Percentiles rank a stretch among this genome's conserved stretches.
phyloP scores from a whole-genome alignment of 225 moss, liverwort and hornwort species.

The Ulota crispa region DNA sequence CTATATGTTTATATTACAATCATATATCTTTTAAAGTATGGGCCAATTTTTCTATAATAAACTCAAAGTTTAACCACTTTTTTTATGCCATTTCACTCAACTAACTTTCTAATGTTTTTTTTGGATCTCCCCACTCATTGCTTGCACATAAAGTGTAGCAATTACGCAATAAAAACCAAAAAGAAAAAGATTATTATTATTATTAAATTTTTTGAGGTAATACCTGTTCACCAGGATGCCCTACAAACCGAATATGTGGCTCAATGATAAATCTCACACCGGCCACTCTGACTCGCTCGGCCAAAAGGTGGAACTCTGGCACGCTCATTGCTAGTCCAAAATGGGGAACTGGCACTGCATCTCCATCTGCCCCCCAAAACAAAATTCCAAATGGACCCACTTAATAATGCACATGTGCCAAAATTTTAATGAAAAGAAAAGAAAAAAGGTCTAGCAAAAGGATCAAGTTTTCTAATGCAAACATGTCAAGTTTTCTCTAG shows the following conservation, averaged over 20 bases:
- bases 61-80: no score
- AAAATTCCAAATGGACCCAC: neutral
- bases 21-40: no score
- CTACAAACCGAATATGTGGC: slow-evolving; percentile 58
- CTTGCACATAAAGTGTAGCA: neutral
- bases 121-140: no score
- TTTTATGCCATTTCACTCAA: no score
- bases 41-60: no score
- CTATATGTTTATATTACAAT: no score
- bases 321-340: slow-evolving; percentile 64
- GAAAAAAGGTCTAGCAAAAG: no score
- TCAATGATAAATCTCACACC: slow-evolving; percentile 53
- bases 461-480: no score
- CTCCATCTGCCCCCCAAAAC: slow-evolving; percentile 41
- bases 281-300: slow-evolving; percentile 49
- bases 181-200: no score
- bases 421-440: neutral
- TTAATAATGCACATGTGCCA: neutral
- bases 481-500: neutral
- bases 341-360: slow-evolving; percentile 61
- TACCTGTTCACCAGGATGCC: slow-evolving; percentile 67
- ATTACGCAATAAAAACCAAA: no score
- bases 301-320: slow-evolving; percentile 48
- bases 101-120: no score
- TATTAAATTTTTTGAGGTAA: no score